phyloP scores from a whole-genome alignment of 1,139 yeast species.

The Geotrichum phurueaensis region DNA sequence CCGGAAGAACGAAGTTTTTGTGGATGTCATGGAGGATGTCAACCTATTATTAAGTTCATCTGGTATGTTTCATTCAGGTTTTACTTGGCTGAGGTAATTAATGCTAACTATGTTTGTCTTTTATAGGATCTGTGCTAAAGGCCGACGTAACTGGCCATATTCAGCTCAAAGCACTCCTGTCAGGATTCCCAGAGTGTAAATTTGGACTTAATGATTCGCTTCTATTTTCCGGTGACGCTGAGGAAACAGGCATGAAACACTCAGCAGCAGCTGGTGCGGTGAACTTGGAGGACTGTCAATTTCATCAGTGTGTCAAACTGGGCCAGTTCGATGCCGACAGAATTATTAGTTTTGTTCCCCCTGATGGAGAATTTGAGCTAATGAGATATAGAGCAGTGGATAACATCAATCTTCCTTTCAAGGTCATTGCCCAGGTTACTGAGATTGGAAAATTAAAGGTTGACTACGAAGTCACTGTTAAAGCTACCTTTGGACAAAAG shows the following conservation, averaged over 20 bases:
- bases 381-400: slow-evolving; percentile 65
- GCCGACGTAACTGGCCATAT: slow-evolving; percentile 76
- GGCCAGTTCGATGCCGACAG: slow-evolving; percentile 62
- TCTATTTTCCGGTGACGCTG: slow-evolving; percentile 24
- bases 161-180: slow-evolving; percentile 61
- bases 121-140: slow-evolving; percentile 45
- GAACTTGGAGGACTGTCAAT: slow-evolving; percentile 68
- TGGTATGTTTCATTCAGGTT: slow-evolving; percentile 31
- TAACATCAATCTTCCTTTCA: slow-evolving; percentile 66
- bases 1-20: slow-evolving; percentile 72
- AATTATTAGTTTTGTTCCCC: slow-evolving; percentile 71
- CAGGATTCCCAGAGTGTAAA: slow-evolving; percentile 72
- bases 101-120: background rate
- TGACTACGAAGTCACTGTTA: slow-evolving; percentile 54
- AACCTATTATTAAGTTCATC: slow-evolving; percentile 52
- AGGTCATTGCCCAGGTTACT: slow-evolving; percentile 54
- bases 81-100: slow-evolving; percentile 36
- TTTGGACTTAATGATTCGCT: slow-evolving; percentile 54
- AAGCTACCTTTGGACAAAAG: slow-evolving; percentile 58
- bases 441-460: slow-evolving; percentile 47
- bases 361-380: slow-evolving; percentile 88
- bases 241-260: slow-evolving; percentile 26
- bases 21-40: slow-evolving; percentile 72
- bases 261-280: slow-evolving; percentile 47
- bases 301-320: slow-evolving; percentile 81